phyloP scores from a whole-genome alignment of 768 basidiomycete species.

The Inosperma sp. region DNA sequence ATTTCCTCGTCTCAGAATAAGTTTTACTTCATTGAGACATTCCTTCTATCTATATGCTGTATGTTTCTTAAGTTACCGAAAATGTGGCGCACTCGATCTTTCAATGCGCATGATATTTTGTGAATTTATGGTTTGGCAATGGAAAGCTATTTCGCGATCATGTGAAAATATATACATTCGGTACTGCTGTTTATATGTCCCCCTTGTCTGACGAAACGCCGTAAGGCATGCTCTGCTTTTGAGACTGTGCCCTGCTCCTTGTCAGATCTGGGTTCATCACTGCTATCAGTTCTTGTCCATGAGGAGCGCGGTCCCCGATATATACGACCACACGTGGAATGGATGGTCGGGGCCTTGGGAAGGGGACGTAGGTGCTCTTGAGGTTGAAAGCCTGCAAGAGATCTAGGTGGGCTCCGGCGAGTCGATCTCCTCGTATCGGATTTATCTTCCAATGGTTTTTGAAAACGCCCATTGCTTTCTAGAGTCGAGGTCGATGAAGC shows the following conservation, averaged over 20 bases:
- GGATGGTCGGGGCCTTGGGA: constrained; percentile 13
- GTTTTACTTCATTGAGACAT: neutral
- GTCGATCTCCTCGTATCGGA: neutral
- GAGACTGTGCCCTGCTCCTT: constrained; percentile 15
- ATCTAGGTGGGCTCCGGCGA: too few species aligned
- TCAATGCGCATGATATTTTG: too few species aligned
- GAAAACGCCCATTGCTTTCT: constrained; percentile 17
- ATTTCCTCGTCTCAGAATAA: neutral
- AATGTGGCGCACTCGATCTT: too few species aligned
- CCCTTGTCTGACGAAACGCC: too few species aligned
- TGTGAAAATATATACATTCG: neutral
- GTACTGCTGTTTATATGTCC: too few species aligned
- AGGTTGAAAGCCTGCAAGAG: too few species aligned
- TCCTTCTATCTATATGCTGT: too few species aligned
- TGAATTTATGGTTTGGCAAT: too few species aligned
- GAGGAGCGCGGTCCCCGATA: constrained; percentile 18
- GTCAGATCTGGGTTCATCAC: constrained; percentile 18
- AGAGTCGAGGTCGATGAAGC: constrained; percentile 26
- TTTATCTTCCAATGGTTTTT: constrained; percentile 16
- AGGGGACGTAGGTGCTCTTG: constrained; percentile 10
- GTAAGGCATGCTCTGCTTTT: too few species aligned
- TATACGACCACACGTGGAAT: constrained; percentile 9
- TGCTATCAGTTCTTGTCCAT: constrained; percentile 21
- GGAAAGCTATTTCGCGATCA: too few species aligned
- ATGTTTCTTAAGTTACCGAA: too few species aligned